Conservation (phyloP, 2,329 filamentous ascomycete species). For the Juglanconis juglandina region DNA sequence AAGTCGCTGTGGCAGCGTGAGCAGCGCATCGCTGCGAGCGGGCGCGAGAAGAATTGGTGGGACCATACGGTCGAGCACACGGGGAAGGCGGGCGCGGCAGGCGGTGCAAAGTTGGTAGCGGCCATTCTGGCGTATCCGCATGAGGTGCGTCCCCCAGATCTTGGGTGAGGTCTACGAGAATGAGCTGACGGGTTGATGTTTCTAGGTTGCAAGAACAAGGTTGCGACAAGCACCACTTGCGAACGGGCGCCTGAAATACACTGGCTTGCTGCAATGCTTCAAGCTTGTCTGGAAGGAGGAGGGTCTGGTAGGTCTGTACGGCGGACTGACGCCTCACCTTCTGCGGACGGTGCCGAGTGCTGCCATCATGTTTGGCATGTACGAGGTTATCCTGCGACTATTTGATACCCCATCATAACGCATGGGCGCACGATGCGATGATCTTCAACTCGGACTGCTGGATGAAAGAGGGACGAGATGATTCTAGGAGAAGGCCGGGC, state of each 20-base stretch:
- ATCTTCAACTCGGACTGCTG: too few species aligned
- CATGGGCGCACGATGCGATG: background rate
- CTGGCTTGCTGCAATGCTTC: slow-evolving; percentile 84
- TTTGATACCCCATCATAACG: slow-evolving; percentile 31
- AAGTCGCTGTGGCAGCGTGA: slow-evolving; percentile 64
- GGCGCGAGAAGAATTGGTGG: slow-evolving; percentile 64
- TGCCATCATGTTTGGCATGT: slow-evolving; percentile 96
- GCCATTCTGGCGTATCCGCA: slow-evolving; percentile 87
- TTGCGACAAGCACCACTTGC: slow-evolving; percentile 78
- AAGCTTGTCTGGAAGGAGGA: slow-evolving; percentile 84
- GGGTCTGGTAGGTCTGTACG: slow-evolving; percentile 80
- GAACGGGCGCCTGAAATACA: slow-evolving; percentile 76
- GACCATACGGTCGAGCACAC: slow-evolving; percentile 75
- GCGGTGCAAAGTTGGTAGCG: slow-evolving; percentile 80
- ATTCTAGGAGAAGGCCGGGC: background rate
- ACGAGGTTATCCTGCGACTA: slow-evolving; percentile 54
- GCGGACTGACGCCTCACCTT: slow-evolving; percentile 86
- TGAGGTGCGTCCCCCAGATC: slow-evolving; percentile 56
- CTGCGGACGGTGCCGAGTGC: slow-evolving; percentile 88
- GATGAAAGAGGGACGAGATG: background rate
- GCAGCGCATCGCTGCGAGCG: slow-evolving; percentile 52
- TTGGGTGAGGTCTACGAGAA: background rate
- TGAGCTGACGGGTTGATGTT: background rate
- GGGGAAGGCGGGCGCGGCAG: slow-evolving; percentile 75
- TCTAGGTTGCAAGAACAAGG: slow-evolving; percentile 73